These are phyloP conservation scores for Cochlearia excelsa DNA, from an alignment of 345 rosid genomes.

Conservation along the genomic window DNA sequence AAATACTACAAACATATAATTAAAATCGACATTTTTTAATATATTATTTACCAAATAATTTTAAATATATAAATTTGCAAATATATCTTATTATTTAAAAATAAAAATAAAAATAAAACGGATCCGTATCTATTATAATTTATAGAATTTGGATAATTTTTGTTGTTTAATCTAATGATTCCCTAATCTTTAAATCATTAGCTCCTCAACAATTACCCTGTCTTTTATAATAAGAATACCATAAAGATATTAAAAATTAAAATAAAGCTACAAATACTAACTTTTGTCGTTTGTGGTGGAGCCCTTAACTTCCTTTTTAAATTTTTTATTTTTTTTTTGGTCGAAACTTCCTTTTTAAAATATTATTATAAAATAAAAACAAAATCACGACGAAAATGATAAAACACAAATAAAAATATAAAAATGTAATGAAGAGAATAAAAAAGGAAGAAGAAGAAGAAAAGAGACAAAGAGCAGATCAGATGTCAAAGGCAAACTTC, in stretches of 20 bases:
- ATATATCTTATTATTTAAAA: too few species aligned
- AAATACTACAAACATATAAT: too few species aligned
- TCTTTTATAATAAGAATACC: conserved; percentile 18
- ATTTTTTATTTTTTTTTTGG: too few species aligned
- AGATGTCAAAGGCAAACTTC: conserved; percentile 33
- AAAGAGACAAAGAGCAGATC: conserved; percentile 28
- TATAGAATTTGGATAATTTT: too few species aligned
- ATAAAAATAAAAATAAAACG: too few species aligned
- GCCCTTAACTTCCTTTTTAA: conserved; percentile 11
- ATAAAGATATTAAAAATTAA: conserved; percentile 3
- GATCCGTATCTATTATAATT: too few species aligned
- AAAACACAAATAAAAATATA: not conserved
- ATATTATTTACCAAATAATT: too few species aligned
- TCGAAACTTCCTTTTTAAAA: not conserved
- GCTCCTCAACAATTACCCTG: conserved; percentile 14
- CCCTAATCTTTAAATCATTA: conserved; percentile 17
- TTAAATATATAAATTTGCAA: too few species aligned
- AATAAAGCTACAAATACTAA: not conserved
- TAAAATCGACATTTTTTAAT: too few species aligned
- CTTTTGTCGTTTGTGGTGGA: conserved; percentile 31
- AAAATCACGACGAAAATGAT: not conserved
- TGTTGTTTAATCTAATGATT: not conserved
- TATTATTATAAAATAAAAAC: conserved; percentile 1
- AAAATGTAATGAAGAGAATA: not conserved
- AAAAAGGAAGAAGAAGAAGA: not conserved